phyloP scores from a whole-genome alignment of 805 yeast species.

The Cyberlindnera nakhonratchasimensis region DNA sequence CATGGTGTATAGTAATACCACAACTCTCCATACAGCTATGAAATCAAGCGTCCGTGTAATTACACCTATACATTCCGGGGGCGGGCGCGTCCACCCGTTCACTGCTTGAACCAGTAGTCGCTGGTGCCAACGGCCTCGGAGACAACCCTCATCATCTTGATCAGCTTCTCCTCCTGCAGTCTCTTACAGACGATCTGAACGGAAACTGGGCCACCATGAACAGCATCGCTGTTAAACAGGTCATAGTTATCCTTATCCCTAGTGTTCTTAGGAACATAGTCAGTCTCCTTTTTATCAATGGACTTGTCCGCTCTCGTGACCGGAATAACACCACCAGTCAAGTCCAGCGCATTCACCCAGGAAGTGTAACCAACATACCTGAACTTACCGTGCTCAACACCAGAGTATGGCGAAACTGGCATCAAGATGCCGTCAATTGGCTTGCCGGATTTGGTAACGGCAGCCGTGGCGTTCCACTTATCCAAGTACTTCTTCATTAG shows the following conservation, averaged over 20 bases:
- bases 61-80: too few relatives aligned
- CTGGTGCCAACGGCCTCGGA: constrained; percentile 27
- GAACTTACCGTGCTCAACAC: constrained; percentile 31
- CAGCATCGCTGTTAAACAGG: constrained; percentile 47
- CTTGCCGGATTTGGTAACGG: constrained; percentile 34
- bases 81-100: too few relatives aligned
- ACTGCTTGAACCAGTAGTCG: constrained; percentile 19
- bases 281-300: constrained; percentile 35
- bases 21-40: too few relatives aligned
- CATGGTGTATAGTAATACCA: too few relatives aligned
- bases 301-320: constrained; percentile 50
- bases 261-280: constrained; percentile 32
- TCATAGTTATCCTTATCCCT: constrained; percentile 43
- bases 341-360: constrained; percentile 51
- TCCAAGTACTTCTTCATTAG: constrained; percentile 39
- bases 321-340: constrained; percentile 55
- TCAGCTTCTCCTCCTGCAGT: constrained; percentile 58
- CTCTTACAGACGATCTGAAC: constrained; percentile 63
- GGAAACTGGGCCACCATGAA: constrained; percentile 59
- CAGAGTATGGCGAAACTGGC: constrained; percentile 36
- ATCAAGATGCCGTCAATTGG: constrained; percentile 47
- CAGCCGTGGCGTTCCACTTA: constrained; percentile 39
- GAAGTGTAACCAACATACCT: constrained; percentile 44
- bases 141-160: constrained; percentile 43
- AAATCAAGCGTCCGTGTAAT: too few relatives aligned